Base-by-base conservation (phyloP, 2,329 filamentous ascomycete genomes). In the Penicillium brasilianum region DNA sequence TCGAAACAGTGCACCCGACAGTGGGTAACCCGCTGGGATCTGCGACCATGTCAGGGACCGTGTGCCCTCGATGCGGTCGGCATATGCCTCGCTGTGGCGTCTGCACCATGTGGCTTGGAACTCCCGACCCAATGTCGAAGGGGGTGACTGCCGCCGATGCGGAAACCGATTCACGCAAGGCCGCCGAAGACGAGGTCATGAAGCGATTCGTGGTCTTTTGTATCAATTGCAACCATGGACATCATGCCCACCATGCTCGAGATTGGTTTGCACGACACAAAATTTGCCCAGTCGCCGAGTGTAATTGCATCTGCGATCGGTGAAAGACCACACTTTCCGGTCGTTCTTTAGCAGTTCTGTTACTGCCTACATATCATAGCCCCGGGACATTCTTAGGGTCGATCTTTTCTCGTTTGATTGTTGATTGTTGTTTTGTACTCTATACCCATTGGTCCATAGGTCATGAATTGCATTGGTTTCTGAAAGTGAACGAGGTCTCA, bases 81-180 rank as follows among this genome's bases (percentile, higher is more conserved):
- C 85, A 86, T 66, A 84, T 89, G 81, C 87, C 87, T 2, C 80
- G 86, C 3, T 89, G 87, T 66, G 85, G 84, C 1, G 78, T 89
- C 11, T 89, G 87, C 68, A 84, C 83, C 69, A 74, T 86, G 63
- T 88, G 85, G 85, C 77, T 89, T 3, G 87, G 87, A 0, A 81
- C 81, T 13, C 83, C 85, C 0, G 84, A 88, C 71, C 82, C 85
- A 5, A 78, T 79, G 63, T 82, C 80, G 5, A 73, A 72, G 57
- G 73, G 76, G 3, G 67, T 70, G 20, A 71, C 76, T 25, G 72
- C 72, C 10, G 75, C 73, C 6, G 77, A 79, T 54, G 67, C 73
- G 2, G 73, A 66, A 34, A 46, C 69, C 28, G 69, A 68, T 22
- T 41, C 68, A 18, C 68, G 66, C 18, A 72, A 70, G 16, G 63